phyloP scores from a whole-genome alignment of 2,329 filamentous ascomycete genomes.

The Beauveria bassiana region DNA sequence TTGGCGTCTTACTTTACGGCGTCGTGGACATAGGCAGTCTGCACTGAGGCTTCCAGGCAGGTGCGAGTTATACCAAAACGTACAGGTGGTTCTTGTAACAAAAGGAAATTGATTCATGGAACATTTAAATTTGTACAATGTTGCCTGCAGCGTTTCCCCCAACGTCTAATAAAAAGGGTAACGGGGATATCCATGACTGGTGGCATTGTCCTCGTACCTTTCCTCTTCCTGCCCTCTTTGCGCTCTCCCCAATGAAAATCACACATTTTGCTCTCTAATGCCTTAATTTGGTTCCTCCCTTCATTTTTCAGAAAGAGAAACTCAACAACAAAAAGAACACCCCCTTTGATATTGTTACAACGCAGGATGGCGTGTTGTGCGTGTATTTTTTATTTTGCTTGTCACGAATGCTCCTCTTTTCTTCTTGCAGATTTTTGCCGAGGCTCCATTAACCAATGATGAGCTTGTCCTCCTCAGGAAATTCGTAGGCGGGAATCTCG shows the following conservation, averaged over 20 bases:
- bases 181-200: neutral
- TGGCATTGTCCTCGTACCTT: neutral
- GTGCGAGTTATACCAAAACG: no score
- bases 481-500: conserved; percentile 87
- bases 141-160: conserved; percentile 6
- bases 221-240: neutral
- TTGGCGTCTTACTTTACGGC: neutral
- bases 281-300: neutral
- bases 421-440: neutral
- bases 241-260: neutral
- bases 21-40: neutral
- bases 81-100: conserved; percentile 6
- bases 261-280: conserved; percentile 7
- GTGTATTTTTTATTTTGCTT: conserved; percentile 3
- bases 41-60: no score
- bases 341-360: conserved; percentile 11
- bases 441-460: conserved; percentile 72
- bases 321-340: conserved; percentile 2
- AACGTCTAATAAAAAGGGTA: conserved; percentile 10
- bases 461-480: conserved; percentile 81
- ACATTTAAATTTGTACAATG: conserved; percentile 15
- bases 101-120: conserved; percentile 8
- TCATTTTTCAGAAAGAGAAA: neutral
- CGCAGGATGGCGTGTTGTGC: conserved; percentile 4
- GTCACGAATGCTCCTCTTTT: neutral